Evolutionary conservation across 139 green algal genomes (phyloP).

Genomic region (Zygnema circumcarinatum): DNA sequence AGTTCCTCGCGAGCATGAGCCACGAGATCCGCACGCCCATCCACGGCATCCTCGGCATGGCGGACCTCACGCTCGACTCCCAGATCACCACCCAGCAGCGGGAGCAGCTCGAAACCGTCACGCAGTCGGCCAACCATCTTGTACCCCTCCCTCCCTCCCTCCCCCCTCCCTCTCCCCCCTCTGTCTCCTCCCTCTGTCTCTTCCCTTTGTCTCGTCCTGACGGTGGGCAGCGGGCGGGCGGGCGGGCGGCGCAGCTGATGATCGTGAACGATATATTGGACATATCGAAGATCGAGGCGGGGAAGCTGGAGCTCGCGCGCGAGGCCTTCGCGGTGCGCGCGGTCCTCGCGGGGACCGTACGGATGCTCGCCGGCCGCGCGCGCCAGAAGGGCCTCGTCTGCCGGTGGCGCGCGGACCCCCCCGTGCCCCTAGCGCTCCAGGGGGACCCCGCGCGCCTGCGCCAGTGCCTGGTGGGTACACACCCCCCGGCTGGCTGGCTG

Average conservation of each 20-base stretch:
- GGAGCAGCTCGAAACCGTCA: conserved; percentile 65
- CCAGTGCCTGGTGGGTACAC: conserved; percentile 37
- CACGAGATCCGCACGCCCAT: conserved; percentile 69
- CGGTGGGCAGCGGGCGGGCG: no score
- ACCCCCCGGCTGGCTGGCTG: no score
- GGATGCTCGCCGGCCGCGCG: conserved; percentile 31
- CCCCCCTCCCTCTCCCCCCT: neutral
- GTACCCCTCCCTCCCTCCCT: neutral
- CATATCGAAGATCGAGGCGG: conserved; percentile 67
- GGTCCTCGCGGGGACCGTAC: conserved; percentile 27
- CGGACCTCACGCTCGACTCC: conserved; percentile 28
- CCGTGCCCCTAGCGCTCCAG: conserved; percentile 19
- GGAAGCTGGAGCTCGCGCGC: conserved; percentile 39
- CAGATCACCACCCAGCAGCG: conserved; percentile 54
- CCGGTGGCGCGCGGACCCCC: conserved; percentile 7
- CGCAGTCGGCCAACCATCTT: conserved; percentile 61
- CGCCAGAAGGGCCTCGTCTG: conserved; percentile 23
- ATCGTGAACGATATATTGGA: conserved; percentile 71
- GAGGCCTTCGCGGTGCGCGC: conserved; percentile 35
- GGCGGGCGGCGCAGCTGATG: conserved; percentile 56
- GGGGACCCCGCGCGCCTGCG: conserved; percentile 43
- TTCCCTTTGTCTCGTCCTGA: no score
- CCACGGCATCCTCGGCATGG: conserved; percentile 39
- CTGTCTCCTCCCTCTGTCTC: neutral
- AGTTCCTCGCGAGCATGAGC: conserved; percentile 74